phyloP scores from a whole-genome alignment of 169 alveolate species.

The Babesia bigemina region DNA sequence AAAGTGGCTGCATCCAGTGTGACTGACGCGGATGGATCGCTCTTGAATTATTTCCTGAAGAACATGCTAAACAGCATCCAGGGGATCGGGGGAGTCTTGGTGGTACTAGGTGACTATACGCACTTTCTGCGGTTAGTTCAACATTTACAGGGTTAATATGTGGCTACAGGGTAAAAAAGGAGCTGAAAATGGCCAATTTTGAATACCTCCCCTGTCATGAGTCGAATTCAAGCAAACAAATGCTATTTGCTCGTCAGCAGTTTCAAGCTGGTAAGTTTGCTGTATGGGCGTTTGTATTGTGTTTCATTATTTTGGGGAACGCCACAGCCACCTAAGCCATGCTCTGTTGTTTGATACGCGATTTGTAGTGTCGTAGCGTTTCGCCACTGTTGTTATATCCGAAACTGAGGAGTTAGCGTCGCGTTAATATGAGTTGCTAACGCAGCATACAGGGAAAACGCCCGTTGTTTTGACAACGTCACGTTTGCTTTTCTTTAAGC shows the following conservation, averaged over 20 bases:
- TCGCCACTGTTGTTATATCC: no score
- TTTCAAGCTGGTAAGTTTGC: constrained; percentile 45
- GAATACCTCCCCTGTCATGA: constrained; percentile 65
- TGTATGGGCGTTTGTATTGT: no score
- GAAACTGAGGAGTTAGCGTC: no score
- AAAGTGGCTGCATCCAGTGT: constrained; percentile 45
- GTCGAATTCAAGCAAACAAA: constrained; percentile 51
- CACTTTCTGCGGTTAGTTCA: constrained; percentile 56
- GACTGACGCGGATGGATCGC: constrained; percentile 17
- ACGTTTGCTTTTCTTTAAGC: constrained; percentile 74
- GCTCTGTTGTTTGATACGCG: no score
- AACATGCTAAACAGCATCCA: constrained; percentile 50
- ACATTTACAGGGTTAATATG: background rate
- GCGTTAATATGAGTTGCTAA: no score
- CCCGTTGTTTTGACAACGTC: constrained; percentile 71
- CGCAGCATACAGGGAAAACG: constrained; percentile 22
- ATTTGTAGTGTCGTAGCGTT: no score
- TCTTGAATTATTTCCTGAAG: constrained; percentile 53
- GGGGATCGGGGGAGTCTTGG: constrained; percentile 50
- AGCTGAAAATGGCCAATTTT: constrained; percentile 38
- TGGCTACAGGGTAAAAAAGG: constrained; percentile 37
- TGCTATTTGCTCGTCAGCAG: constrained; percentile 62
- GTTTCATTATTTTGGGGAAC: no score
- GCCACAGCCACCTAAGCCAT: no score
- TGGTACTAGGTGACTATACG: constrained; percentile 62